Evolutionary conservation across 352 stramenopile species (phyloP), one percentile per base, ranked within the genome.

Genomic region (Globisporangium canariense): DNA sequence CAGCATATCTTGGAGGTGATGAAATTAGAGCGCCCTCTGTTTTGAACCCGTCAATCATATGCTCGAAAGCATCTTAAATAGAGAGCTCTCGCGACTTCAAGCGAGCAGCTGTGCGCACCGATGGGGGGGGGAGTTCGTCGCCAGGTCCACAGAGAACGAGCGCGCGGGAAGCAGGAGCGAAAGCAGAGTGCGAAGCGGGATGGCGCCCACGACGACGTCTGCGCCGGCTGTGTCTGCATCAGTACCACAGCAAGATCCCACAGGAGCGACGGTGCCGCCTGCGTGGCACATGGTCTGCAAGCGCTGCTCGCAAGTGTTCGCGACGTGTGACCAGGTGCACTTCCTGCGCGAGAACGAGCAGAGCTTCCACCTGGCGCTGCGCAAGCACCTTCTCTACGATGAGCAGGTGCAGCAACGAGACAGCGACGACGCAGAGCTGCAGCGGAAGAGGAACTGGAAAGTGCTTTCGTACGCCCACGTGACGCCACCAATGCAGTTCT

Each of bases 401-500:
- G 66, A 61, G 10, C 41, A 61, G 45, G 40, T 30, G n/a, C 25
- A 6, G 14, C 11, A 32, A 28, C 50, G 1, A 4, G 22, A 20
- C 5, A 30, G 16, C 3, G 3, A 9, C 32, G 25, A 18, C 9
- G 28, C 25, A 8, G 36, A 38, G 7, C 32, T 58, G n/a, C 20
- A 14, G 32, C 25, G 52, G 22, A 67, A 76, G n/a, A 66, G 45
- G 14, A 58, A 16, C 22, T 85, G 75, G 72, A 60, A 58, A 13
- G 45, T 88, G 38, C 70, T 56, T 57, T 82, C 65, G 36, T 65
- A 59, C 6, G 49, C 61, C 18, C 50, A 68, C 32, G 72, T 81
- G 49, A 43, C 65, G 25, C 77, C 74, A 4, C 60, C 56, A 43
- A 58, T 85, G 30, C 58, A 64, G 8, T 85, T 90, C n/a, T 72